Conservation (phyloP, 257 asterid genomes). For the Przewalskia tangutica region DNA sequence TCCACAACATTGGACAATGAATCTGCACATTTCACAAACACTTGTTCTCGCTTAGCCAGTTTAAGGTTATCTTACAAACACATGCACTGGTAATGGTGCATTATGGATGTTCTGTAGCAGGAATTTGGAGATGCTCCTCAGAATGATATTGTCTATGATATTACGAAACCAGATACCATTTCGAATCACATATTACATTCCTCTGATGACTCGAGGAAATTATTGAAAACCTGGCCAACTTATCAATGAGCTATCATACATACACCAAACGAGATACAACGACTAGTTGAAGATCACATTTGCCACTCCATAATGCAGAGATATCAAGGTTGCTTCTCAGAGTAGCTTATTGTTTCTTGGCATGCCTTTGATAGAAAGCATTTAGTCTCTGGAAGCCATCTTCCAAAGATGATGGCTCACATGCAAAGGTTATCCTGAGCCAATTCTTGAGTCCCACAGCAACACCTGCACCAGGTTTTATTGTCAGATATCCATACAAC, state of each 20-base stretch:
- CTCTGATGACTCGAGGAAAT: neutral
- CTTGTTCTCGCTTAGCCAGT: neutral
- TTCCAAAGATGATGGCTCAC: slow-evolving; percentile 53
- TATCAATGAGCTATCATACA: neutral
- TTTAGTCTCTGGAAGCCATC: slow-evolving; percentile 52
- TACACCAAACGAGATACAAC: slow-evolving; percentile 9
- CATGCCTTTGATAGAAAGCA: slow-evolving; percentile 45
- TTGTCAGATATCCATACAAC: neutral
- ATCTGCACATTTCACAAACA: neutral
- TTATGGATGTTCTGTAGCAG: neutral
- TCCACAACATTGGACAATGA: neutral
- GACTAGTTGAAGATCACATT: slow-evolving; percentile 3
- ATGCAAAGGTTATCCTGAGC: slow-evolving; percentile 63
- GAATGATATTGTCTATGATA: neutral
- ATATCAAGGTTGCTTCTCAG: neutral
- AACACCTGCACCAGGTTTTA: slow-evolving; percentile 31
- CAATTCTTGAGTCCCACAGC: slow-evolving; percentile 72
- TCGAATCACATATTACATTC: neutral
- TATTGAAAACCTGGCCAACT: neutral
- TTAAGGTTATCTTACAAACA: neutral
- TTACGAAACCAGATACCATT: neutral
- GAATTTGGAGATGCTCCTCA: neutral
- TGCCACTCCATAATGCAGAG: neutral
- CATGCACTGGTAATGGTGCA: neutral
- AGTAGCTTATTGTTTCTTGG: slow-evolving; percentile 45